Evolutionary conservation across 176 grass and related monocot genomes (phyloP).

Genomic region (Ampelocalamus luodianensis): DNA sequence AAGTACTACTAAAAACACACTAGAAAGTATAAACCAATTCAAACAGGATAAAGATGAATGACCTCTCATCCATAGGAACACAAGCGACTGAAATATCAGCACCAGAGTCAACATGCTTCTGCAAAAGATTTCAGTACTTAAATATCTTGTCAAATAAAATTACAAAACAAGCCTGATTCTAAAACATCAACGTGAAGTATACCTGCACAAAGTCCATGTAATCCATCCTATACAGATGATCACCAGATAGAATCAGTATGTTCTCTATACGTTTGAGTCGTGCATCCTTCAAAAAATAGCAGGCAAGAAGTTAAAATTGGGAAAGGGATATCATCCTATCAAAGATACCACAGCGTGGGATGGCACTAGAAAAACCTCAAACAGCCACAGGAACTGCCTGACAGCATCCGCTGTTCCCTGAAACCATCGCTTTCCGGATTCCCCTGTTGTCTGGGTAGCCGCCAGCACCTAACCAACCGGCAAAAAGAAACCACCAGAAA

Average conservation of each 20-base stretch:
- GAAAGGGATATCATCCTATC: background rate
- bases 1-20: background rate
- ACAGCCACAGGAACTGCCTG: conserved; percentile 87
- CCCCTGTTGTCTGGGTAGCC: conserved; percentile 80
- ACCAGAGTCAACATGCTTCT: conserved; percentile 73
- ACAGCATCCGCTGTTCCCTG: conserved; percentile 94
- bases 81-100: conserved; percentile 84
- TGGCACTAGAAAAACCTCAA: conserved; percentile 59
- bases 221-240: conserved; percentile 92
- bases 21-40: background rate
- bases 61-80: conserved; percentile 81
- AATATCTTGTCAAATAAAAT: background rate
- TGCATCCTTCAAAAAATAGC: conserved; percentile 57
- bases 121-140: conserved; percentile 33
- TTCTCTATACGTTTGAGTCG: conserved; percentile 76
- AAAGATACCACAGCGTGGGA: background rate
- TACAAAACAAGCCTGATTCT: background rate
- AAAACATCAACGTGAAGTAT: background rate
- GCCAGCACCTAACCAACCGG: conserved; percentile 63
- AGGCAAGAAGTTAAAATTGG: conserved; percentile 31
- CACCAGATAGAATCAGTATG: conserved; percentile 79
- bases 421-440: conserved; percentile 83
- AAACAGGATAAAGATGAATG: background rate
- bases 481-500: conserved; percentile 21
- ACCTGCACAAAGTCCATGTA: conserved; percentile 94